These are phyloP conservation scores for Cercospora sesami DNA, from an alignment of 2,329 filamentous ascomycete species.

Conservation along the genomic window DNA sequence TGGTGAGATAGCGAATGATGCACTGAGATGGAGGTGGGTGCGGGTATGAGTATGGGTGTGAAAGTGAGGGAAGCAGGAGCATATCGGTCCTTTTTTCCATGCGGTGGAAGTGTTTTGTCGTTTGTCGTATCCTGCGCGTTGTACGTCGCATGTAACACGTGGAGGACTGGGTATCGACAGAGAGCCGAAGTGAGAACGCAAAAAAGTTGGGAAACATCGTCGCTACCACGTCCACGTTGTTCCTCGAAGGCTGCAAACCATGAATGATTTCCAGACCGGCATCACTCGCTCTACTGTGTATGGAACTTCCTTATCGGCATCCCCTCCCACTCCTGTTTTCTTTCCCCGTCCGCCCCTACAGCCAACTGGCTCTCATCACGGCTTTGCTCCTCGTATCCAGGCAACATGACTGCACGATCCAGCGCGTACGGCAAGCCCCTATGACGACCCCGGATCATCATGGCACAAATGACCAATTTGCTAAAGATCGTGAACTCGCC, in stretches of 20 bases:
- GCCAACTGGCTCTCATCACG: slow-evolving; percentile 34
- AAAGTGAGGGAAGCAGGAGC: too few species aligned
- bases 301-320: slow-evolving; percentile 18
- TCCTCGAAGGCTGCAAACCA: not conserved
- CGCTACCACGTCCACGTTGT: too few species aligned
- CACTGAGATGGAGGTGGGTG: too few species aligned
- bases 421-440: slow-evolving; percentile 57
- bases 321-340: slow-evolving; percentile 24
- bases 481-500: slow-evolving; percentile 39
- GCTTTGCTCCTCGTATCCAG: slow-evolving; percentile 21
- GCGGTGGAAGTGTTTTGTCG: too few species aligned
- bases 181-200: too few species aligned
- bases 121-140: too few species aligned
- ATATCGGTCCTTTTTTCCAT: too few species aligned
- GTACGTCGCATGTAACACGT: too few species aligned
- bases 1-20: too few species aligned
- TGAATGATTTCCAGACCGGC: not conserved
- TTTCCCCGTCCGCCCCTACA: slow-evolving; percentile 43
- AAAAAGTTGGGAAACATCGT: too few species aligned
- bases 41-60: too few species aligned
- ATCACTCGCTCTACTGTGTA: not conserved
- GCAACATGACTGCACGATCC: slow-evolving; percentile 49
- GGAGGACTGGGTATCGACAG: too few species aligned
- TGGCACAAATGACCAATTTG: slow-evolving; percentile 56
- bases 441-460: slow-evolving; percentile 59